A percentile compares a stretch with the other conserved stretches of the same genome.
Conservation (phyloP, 1,284 basidiomycete genomes). For the Peniophora sp. region DNA sequence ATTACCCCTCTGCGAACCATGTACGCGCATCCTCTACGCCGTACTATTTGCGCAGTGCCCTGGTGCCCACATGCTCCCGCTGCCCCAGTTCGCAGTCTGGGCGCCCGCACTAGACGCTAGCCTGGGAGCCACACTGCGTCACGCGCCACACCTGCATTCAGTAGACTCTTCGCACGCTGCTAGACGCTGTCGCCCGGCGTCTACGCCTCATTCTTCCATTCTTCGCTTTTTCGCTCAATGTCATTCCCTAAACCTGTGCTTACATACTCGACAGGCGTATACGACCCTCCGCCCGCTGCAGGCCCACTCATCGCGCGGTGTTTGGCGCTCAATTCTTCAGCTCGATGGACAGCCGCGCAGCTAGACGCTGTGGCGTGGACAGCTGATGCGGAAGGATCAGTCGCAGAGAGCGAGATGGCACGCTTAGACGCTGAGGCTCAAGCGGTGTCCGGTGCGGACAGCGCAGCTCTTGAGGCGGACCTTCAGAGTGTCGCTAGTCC, state of each 20-base stretch:
- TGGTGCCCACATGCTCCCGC: conserved; percentile 8
- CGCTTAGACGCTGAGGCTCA: conserved; percentile 8
- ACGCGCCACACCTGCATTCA: conserved; percentile 67
- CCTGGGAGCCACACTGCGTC: too few relatives aligned
- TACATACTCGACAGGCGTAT: conserved; percentile 51
- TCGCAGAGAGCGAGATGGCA: conserved; percentile 8
- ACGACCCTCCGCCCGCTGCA: conserved; percentile 58
- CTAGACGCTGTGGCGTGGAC: conserved; percentile 77
- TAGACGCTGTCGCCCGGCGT: conserved; percentile 81
- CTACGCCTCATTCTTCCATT: conserved; percentile 18
- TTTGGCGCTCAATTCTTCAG: conserved; percentile 48
- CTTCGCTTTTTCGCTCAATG: neutral
- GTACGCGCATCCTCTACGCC: neutral
- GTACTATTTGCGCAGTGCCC: neutral
- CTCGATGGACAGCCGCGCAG: conserved; percentile 69
- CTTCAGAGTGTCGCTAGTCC: neutral
- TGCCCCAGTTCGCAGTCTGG: conserved; percentile 3
- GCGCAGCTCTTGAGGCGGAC: neutral
- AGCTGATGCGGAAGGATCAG: conserved; percentile 45
- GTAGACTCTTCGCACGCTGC: conserved; percentile 86
- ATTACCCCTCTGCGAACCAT: neutral
- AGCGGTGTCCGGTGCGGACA: neutral
- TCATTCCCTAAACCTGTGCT: conserved; percentile 3
- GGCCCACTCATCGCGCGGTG: conserved; percentile 71
- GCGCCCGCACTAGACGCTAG: too few relatives aligned